These are phyloP conservation scores for Flaveria brownii DNA, from an alignment of 129 eudicot genomes.

Conservation along the genomic window DNA sequence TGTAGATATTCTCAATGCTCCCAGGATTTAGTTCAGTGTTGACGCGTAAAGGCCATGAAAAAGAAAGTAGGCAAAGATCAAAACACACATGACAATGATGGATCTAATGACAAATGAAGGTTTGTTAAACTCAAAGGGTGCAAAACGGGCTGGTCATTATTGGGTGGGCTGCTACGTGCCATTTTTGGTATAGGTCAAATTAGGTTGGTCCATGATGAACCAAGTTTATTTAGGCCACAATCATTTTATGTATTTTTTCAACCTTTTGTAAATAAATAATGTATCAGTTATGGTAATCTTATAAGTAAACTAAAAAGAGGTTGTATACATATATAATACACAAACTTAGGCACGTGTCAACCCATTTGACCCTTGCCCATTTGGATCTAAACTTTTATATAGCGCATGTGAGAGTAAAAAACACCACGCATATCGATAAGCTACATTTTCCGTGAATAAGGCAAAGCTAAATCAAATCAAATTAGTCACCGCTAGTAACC, in stretches of 20 bases:
- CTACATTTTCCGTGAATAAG: too few relatives aligned
- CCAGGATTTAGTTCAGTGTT: conserved; percentile 91
- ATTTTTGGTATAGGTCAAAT: not conserved
- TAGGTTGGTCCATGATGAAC: not conserved
- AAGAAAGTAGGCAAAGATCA: conserved; percentile 89
- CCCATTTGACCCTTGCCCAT: too few relatives aligned
- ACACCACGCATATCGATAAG: not conserved
- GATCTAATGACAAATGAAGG: conserved; percentile 99
- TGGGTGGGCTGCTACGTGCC: not conserved
- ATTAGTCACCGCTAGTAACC: too few relatives aligned
- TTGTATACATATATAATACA: too few relatives aligned
- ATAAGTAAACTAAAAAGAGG: too few relatives aligned
- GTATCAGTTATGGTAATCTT: too few relatives aligned
- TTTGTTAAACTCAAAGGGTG: conserved; percentile 25
- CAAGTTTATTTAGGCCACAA: not conserved
- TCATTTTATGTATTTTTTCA: too few relatives aligned
- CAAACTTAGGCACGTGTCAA: too few relatives aligned
- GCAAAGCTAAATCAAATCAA: too few relatives aligned
- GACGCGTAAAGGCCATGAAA: conserved; percentile 92
- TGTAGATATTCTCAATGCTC: conserved; percentile 93
- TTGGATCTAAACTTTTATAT: too few relatives aligned
- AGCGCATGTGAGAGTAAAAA: too few relatives aligned
- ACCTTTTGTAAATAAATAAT: too few relatives aligned
- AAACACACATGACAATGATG: conserved; percentile 99
- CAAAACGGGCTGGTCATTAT: not conserved